Percentiles rank a stretch among this genome's conserved stretches.
Evolutionary conservation across 352 stramenopile species (phyloP).

Genomic region (Hyaloperonospora brassicae): DNA sequence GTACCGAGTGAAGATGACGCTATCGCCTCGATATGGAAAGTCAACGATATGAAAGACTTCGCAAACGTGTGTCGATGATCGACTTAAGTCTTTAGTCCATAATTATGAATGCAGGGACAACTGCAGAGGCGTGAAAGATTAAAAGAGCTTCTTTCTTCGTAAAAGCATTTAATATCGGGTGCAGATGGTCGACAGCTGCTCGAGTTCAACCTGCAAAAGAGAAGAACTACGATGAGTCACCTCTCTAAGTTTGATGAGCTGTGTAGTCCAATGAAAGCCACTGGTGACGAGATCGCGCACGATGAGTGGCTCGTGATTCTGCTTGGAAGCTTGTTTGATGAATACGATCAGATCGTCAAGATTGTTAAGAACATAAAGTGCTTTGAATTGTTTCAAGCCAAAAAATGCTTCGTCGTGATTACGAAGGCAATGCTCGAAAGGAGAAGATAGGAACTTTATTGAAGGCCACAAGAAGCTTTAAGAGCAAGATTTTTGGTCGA

Average conservation of each 20-base stretch:
- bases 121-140: background rate
- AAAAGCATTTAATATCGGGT: background rate
- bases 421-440: background rate
- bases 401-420: background rate
- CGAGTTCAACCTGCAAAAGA: background rate
- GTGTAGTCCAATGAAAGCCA: background rate
- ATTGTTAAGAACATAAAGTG: background rate
- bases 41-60: background rate
- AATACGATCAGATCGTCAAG: background rate
- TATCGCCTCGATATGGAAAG: background rate
- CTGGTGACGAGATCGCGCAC: background rate
- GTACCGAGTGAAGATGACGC: background rate
- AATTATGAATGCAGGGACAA: background rate
- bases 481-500: background rate
- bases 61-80: background rate
- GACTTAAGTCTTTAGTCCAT: background rate
- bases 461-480: background rate
- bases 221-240: background rate
- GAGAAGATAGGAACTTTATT: background rate
- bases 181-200: background rate
- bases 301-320: background rate
- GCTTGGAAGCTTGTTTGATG: slow-evolving; percentile 1
- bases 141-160: background rate
- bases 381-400: background rate
- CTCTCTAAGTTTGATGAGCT: background rate